Percentiles rank a stretch among this genome's conserved stretches.
phyloP scores from a whole-genome alignment of 1,284 basidiomycete species.

The Lentinula novae-zelandiae region DNA sequence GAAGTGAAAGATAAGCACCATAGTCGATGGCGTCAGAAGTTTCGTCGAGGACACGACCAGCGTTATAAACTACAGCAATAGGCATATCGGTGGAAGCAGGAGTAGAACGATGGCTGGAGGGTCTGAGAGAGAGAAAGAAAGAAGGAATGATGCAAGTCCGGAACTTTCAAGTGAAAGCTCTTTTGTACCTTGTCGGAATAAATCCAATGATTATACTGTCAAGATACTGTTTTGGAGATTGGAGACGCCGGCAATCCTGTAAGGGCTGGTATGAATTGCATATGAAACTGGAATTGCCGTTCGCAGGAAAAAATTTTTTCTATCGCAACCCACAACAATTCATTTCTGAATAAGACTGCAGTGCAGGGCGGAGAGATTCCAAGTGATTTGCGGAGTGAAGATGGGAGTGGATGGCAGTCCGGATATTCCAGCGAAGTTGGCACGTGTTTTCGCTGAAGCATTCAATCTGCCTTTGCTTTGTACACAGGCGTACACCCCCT shows the following conservation, averaged over 20 bases:
- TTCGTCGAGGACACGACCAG: conserved; percentile 45
- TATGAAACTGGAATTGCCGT: neutral
- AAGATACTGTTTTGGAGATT: neutral
- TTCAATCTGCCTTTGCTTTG: no score
- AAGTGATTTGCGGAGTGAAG: neutral
- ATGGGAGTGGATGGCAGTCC: neutral
- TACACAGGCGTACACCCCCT: neutral
- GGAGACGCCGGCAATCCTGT: neutral
- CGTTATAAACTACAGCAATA: neutral
- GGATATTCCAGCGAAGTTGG: neutral
- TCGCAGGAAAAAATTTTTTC: neutral
- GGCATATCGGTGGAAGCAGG: neutral
- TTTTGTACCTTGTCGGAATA: neutral
- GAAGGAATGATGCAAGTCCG: neutral
- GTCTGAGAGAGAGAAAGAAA: neutral
- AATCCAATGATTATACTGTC: neutral
- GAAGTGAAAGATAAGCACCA: conserved; percentile 35
- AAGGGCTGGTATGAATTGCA: neutral
- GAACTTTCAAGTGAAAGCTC: neutral
- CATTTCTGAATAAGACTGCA: neutral
- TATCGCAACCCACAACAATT: neutral
- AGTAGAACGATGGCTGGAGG: neutral
- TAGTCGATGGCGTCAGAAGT: conserved; percentile 75
- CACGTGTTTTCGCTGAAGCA: neutral
- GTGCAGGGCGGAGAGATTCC: neutral